Conservation (phyloP, 306 rosid species). For the Prunus salicina region DNA sequence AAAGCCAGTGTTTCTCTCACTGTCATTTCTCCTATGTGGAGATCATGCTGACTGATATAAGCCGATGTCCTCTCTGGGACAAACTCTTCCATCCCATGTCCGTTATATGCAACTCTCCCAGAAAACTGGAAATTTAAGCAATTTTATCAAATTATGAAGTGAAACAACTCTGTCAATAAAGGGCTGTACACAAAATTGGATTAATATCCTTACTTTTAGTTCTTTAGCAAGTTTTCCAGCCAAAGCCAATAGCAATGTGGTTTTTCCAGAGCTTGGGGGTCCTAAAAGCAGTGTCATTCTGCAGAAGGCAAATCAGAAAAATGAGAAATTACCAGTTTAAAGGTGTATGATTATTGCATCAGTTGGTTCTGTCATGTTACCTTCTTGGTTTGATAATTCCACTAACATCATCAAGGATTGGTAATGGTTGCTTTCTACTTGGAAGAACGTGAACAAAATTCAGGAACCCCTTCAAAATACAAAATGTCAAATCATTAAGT, state of each 20-base stretch:
- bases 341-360: background rate
- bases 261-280: conserved; percentile 88
- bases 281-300: conserved; percentile 92
- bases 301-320: conserved; percentile 27
- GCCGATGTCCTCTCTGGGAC: conserved; percentile 77
- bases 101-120: conserved; percentile 61
- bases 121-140: conserved; percentile 31
- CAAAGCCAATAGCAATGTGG: conserved; percentile 68
- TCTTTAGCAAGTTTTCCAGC: conserved; percentile 66
- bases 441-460: conserved; percentile 26
- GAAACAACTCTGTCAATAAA: background rate
- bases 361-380: background rate
- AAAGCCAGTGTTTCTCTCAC: conserved; percentile 81
- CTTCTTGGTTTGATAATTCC: conserved; percentile 39
- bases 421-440: conserved; percentile 27
- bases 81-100: conserved; percentile 68
- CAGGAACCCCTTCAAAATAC: conserved; percentile 23
- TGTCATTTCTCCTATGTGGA: conserved; percentile 70
- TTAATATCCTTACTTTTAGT: conserved; percentile 23
- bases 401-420: conserved; percentile 32
- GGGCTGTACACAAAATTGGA: background rate
- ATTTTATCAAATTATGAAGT: background rate
- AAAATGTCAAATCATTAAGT: background rate
- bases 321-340: conserved; percentile 4
- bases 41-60: conserved; percentile 71